Evolutionary conservation across 2,329 filamentous ascomycete species (phyloP).

Genomic region (Neocucurbitaria cava): DNA sequence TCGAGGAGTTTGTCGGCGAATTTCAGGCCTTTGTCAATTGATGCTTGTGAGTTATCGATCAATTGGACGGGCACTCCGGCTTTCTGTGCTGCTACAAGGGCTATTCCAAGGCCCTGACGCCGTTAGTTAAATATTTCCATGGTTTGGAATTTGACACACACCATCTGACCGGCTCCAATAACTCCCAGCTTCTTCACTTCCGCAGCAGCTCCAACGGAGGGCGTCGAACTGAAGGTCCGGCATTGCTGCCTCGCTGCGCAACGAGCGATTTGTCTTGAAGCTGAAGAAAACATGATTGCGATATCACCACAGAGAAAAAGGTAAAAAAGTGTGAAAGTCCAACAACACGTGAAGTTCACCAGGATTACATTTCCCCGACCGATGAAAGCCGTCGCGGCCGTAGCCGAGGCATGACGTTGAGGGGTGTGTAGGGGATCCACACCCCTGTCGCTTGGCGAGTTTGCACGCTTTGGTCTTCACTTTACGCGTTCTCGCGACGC

Average conservation of each 20-base stretch:
- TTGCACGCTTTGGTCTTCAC: constrained; percentile 32
- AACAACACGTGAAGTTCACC: constrained; percentile 25
- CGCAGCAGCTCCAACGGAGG: constrained; percentile 64
- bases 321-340: background rate
- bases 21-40: constrained; percentile 85
- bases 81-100: constrained; percentile 86
- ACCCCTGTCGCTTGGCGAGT: constrained; percentile 27
- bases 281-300: constrained; percentile 41
- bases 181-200: constrained; percentile 90
- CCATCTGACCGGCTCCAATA: constrained; percentile 95
- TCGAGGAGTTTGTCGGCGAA: constrained; percentile 95
- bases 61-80: constrained; percentile 84
- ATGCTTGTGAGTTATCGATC: constrained; percentile 82
- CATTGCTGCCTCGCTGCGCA: constrained; percentile 39
- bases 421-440: constrained; percentile 6
- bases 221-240: constrained; percentile 71
- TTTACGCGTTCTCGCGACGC: constrained; percentile 44
- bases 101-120: constrained; percentile 86
- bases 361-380: constrained; percentile 13
- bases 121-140: constrained; percentile 25
- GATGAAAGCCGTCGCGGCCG: constrained; percentile 31
- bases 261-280: constrained; percentile 37
- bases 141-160: constrained; percentile 52
- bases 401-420: constrained; percentile 31
- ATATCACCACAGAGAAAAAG: background rate